phyloP scores from a whole-genome alignment of 2,329 filamentous ascomycete genomes.

The Annulohypoxylon truncatum region DNA sequence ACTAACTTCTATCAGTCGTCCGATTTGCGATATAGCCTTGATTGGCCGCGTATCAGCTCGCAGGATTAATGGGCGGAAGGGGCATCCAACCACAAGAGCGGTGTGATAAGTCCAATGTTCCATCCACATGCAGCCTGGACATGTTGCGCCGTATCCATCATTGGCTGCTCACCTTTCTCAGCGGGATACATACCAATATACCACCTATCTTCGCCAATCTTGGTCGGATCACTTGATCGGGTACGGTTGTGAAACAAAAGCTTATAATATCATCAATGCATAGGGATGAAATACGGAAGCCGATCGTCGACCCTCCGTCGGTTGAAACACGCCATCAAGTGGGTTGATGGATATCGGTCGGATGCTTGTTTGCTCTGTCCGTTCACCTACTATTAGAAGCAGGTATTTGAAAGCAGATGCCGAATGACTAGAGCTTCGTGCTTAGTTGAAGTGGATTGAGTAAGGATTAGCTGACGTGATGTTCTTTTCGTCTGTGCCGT shows the following conservation, averaged over 20 bases:
- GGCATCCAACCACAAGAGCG: constrained; percentile 33
- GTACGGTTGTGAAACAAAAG: constrained; percentile 26
- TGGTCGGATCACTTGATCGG: constrained; percentile 31
- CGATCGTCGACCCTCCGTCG: constrained; percentile 2
- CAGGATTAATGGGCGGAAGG: constrained; percentile 25
- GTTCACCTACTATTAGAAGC: not conserved
- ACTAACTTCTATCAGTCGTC: constrained; percentile 27
- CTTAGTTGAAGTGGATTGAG: not conserved
- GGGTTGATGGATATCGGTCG: not conserved
- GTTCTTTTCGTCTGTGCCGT: not conserved
- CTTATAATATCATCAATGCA: constrained; percentile 7
- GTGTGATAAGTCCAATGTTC: constrained; percentile 34
- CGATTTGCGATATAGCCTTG: constrained; percentile 14
- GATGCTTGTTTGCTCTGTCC: not conserved
- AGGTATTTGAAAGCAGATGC: constrained; percentile 5
- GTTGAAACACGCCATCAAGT: constrained; percentile 19
- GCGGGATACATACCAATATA: constrained; percentile 1
- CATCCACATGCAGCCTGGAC: constrained; percentile 13
- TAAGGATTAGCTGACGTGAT: constrained; percentile 37
- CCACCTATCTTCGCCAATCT: constrained; percentile 26
- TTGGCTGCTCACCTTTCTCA: constrained; percentile 32
- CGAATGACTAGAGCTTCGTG: constrained; percentile 20
- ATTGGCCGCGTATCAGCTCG: constrained; percentile 18
- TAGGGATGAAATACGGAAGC: constrained; percentile 8
- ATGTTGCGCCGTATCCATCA: not conserved